Conservation (phyloP, 2,329 filamentous ascomycete genomes). For the Penicillium oxalicum region DNA sequence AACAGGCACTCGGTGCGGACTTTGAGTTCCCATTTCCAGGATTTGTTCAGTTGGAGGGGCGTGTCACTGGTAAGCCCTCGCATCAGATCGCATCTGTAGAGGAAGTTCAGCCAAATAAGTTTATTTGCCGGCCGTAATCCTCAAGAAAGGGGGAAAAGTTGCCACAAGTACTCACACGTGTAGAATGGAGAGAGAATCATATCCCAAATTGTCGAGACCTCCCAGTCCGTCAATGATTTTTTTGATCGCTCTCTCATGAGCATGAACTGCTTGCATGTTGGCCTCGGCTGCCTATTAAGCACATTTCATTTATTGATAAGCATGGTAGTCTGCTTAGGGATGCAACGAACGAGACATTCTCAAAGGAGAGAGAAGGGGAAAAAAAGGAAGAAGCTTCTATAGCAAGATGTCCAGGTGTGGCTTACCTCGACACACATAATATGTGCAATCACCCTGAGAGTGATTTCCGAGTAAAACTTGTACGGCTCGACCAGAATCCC, state of each 20-base stretch:
- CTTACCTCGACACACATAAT: constrained; percentile 13
- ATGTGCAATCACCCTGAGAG: constrained; percentile 13
- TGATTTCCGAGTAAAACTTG: constrained; percentile 13
- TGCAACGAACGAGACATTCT: too few species aligned
- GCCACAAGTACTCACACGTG: constrained; percentile 11
- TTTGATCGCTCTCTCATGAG: constrained; percentile 13
- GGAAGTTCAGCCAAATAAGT: background rate
- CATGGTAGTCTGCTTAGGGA: background rate
- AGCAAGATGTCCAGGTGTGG: background rate
- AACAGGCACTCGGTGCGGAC: constrained; percentile 8
- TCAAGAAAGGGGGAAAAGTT: background rate
- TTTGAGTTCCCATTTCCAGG: constrained; percentile 9
- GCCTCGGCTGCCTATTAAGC: constrained; percentile 11
- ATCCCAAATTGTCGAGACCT: constrained; percentile 13
- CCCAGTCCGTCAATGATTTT: constrained; percentile 10
- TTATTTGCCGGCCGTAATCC: too few species aligned
- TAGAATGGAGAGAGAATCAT: constrained; percentile 13
- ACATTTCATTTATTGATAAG: background rate
- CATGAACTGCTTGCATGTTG: constrained; percentile 11
- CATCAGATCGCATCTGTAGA: constrained; percentile 1
- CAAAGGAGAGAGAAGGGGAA: too few species aligned
- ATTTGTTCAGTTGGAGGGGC: background rate
- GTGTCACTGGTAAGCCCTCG: background rate
- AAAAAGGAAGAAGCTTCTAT: too few species aligned
- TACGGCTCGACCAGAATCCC: constrained; percentile 10